A percentile compares a stretch with the other conserved stretches of the same genome.
Evolutionary conservation across 345 rosid species (phyloP).

Genomic region (Fremontodendron californicum): DNA sequence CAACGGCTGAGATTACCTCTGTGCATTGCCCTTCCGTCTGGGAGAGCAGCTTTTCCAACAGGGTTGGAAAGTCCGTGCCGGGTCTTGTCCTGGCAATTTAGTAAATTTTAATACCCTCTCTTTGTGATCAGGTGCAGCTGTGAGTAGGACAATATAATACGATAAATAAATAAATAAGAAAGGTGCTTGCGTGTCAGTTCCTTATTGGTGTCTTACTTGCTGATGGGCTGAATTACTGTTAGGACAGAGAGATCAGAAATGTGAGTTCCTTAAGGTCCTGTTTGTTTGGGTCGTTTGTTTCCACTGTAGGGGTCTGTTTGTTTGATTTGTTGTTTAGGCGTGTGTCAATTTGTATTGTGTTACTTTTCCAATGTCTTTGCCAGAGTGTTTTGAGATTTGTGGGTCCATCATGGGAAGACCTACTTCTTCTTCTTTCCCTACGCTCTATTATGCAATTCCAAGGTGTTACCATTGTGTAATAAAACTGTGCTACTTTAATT

Average conservation of each 20-base stretch:
- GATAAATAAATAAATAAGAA: constrained; percentile 13
- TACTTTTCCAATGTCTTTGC: too few species aligned
- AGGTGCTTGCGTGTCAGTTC: constrained; percentile 10
- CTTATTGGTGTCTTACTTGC: not conserved
- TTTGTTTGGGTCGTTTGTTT: not conserved
- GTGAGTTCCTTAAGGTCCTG: not conserved
- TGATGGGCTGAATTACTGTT: too few species aligned
- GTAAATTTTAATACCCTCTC: not conserved
- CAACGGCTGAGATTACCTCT: constrained; percentile 40
- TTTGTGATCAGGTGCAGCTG: constrained; percentile 25
- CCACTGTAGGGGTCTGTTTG: not conserved
- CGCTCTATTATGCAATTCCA: not conserved
- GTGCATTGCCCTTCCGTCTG: constrained; percentile 66
- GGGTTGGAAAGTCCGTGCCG: constrained; percentile 83
- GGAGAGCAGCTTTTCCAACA: constrained; percentile 74
- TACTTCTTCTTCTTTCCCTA: not conserved
- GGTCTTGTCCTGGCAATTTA: constrained; percentile 84
- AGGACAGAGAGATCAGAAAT: not conserved
- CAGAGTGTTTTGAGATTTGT: not conserved
- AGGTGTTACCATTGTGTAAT: constrained; percentile 10
- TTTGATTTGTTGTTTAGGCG: not conserved
- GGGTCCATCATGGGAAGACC: constrained; percentile 13
- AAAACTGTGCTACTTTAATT: not conserved
- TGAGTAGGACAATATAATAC: not conserved
- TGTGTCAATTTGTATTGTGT: too few species aligned